Evolutionary conservation across 202 grass and related monocot genomes (phyloP).

Genomic region (Panicum virgatum): DNA sequence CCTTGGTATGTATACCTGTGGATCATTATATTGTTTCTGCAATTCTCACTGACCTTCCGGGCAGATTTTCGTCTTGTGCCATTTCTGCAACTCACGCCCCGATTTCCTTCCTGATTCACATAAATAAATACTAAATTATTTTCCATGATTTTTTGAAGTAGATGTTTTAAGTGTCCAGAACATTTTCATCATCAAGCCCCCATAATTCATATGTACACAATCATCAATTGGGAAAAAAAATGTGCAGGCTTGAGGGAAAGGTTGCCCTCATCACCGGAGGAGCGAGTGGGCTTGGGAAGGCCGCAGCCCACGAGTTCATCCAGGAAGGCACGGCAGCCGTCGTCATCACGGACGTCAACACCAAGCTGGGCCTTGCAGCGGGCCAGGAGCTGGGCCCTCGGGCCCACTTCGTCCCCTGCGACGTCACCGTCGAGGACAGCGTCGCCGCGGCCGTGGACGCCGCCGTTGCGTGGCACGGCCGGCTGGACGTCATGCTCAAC

Average conservation of each 20-base stretch:
- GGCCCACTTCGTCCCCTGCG: conserved; percentile 65
- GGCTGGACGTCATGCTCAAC: conserved; percentile 74
- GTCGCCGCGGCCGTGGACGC: conserved; percentile 58
- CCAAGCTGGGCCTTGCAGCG: conserved; percentile 8
- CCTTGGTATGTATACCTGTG: too few species aligned
- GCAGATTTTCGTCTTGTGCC: not conserved
- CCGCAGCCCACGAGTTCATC: not conserved
- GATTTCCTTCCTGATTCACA: not conserved
- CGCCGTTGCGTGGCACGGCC: conserved; percentile 53
- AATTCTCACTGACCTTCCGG: too few species aligned
- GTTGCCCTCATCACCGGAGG: not conserved
- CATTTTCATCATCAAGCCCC: too few species aligned
- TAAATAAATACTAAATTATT: not conserved
- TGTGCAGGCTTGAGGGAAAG: not conserved
- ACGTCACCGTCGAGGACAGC: conserved; percentile 61
- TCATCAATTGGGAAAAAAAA: not conserved
- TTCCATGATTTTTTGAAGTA: not conserved
- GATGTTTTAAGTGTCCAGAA: not conserved
- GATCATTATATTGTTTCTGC: not conserved
- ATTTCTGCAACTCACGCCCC: too few species aligned
- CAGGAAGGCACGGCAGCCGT: conserved; percentile 35
- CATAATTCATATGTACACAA: too few species aligned
- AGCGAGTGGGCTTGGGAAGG: not conserved
- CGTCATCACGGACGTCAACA: conserved; percentile 66
- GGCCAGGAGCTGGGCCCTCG: conserved; percentile 46